Conservation (phyloP, 2,329 filamentous ascomycete species). For the Fusarium bulbicola region DNA sequence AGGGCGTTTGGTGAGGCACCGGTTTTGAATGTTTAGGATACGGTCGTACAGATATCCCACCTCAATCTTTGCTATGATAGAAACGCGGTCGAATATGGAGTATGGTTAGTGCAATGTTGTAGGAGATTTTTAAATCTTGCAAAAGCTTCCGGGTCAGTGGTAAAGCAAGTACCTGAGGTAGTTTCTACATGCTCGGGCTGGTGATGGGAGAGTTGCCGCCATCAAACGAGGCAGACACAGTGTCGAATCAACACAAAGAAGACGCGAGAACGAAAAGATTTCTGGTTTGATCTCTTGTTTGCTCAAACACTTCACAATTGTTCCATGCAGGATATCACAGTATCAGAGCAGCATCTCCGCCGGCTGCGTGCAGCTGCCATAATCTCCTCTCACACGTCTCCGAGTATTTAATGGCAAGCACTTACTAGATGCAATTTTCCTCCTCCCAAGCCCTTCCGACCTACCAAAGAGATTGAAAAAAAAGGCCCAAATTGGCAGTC, state of each 20-base stretch:
- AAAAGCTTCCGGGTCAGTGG: not conserved
- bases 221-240: not conserved
- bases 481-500: not conserved
- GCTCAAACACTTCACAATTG: not conserved
- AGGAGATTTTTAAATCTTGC: not conserved
- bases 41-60: constrained; percentile 26
- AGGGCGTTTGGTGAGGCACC: constrained; percentile 35
- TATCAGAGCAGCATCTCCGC: not conserved
- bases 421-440: not conserved
- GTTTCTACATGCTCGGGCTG: not conserved
- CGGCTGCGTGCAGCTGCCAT: constrained; percentile 25
- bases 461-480: not conserved
- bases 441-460: not conserved
- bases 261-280: not conserved
- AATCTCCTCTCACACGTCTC: not conserved
- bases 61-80: constrained; percentile 25
- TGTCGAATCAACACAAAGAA: not conserved
- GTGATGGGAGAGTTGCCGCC: not conserved
- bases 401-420: not conserved
- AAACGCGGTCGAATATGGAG: not conserved
- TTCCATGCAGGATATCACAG: not conserved
- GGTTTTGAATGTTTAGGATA: constrained; percentile 12
- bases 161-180: not conserved
- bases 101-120: not conserved
- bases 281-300: not conserved